Conservation (phyloP, 2,329 filamentous ascomycete genomes). For the Hypoxylon rubiginosum region DNA sequence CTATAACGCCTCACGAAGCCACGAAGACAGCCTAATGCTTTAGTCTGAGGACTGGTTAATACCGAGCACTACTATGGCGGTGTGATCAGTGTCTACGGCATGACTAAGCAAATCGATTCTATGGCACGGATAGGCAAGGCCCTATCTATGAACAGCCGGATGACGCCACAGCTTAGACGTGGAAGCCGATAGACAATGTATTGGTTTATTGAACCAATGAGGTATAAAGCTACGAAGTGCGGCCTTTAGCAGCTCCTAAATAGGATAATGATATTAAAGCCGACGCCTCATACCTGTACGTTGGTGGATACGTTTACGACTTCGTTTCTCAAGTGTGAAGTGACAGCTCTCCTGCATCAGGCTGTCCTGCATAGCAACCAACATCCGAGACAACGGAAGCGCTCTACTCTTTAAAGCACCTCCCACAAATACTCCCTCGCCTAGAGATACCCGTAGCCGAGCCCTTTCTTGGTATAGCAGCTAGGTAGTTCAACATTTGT, state of each 20-base stretch:
- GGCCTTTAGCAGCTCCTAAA: not conserved
- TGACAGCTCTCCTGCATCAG: not conserved
- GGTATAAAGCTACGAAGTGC: not conserved
- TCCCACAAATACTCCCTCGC: too few relatives aligned
- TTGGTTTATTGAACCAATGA: not conserved
- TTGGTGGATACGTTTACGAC: not conserved
- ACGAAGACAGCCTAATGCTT: not conserved
- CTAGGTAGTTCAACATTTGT: too few relatives aligned
- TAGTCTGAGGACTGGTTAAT: not conserved
- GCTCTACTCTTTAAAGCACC: not conserved
- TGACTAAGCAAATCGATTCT: not conserved
- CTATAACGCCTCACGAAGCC: conserved; percentile 1
- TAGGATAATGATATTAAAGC: not conserved
- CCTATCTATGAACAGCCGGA: not conserved
- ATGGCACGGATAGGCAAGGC: not conserved
- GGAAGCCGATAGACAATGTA: not conserved
- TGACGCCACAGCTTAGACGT: not conserved
- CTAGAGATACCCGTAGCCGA: too few relatives aligned
- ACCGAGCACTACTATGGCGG: not conserved
- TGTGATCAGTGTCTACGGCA: not conserved
- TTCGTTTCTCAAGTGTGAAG: not conserved
- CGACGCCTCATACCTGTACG: not conserved
- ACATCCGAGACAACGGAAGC: not conserved
- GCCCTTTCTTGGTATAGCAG: too few relatives aligned
- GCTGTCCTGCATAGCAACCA: not conserved